A percentile compares a stretch with the other conserved stretches of the same genome.
These are phyloP conservation scores for Candida nemodendra DNA, from an alignment of 805 yeast species.

Conservation along the genomic window DNA sequence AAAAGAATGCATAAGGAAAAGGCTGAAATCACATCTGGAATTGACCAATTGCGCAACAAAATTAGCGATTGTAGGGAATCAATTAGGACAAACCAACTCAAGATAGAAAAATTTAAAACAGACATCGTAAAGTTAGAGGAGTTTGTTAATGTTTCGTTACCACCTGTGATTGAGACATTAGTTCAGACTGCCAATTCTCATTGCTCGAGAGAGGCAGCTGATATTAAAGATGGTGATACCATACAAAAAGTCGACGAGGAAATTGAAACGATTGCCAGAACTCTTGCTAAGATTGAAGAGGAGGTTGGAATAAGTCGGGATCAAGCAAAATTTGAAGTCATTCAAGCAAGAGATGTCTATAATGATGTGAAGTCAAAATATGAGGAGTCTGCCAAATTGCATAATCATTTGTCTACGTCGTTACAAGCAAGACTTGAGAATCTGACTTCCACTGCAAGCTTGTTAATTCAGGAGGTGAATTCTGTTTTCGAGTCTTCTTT, in stretches of 20 bases:
- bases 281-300: conserved; percentile 51
- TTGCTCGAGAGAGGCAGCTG: conserved; percentile 50
- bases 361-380: conserved; percentile 43
- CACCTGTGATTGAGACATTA: conserved; percentile 27
- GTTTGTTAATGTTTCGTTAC: conserved; percentile 26
- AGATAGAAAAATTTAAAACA: conserved; percentile 21
- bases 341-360: conserved; percentile 41
- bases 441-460: conserved; percentile 38
- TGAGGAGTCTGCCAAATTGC: conserved; percentile 31
- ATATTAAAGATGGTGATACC: conserved; percentile 38
- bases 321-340: conserved; percentile 49
- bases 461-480: conserved; percentile 49
- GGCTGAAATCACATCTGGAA: conserved; percentile 6
- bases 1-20: conserved; percentile 10
- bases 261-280: conserved; percentile 43
- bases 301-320: conserved; percentile 55
- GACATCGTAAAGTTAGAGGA: conserved; percentile 26
- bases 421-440: conserved; percentile 43
- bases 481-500: conserved; percentile 58
- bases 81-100: conserved; percentile 12
- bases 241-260: conserved; percentile 49
- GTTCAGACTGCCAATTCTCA: conserved; percentile 35
- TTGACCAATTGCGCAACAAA: conserved; percentile 26
- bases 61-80: conserved; percentile 18
- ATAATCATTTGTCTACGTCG: conserved; percentile 34